Base-by-base conservation (phyloP, 345 rosid genomes). In the Eucalyptus camaldulensis region DNA sequence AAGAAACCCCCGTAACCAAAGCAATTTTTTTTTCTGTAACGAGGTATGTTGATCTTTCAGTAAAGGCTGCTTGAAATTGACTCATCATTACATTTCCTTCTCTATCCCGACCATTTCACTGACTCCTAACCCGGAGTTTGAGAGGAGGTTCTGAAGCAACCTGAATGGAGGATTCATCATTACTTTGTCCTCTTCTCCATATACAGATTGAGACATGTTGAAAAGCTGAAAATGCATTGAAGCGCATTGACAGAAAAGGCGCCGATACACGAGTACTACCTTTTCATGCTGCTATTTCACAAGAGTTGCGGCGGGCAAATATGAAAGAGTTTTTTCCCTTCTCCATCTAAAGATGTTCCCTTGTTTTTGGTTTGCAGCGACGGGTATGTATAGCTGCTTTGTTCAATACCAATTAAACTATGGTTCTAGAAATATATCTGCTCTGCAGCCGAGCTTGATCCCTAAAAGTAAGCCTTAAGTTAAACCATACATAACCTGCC, bases 171-270 rank as follows among this genome's bases (percentile, higher is more conserved):
- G 17, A 14, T 0, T 50, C 53, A 50, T 50, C 53, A 56, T 56
- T 22, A 22, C 62, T 90, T 89, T 29, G 17, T 45, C 9, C 87
- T 54, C 60, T 83, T 85, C 47, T 50, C 45, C 86, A 88, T 89
- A 81, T 88, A 65, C 96, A 96, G n/a, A 96, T 96, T 54, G 99
- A 97, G 93, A 96, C 99, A 81, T 97, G 99, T 93, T 93, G 99
- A 92, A 96, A 97, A 93, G 97, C 96, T 44, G 99, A 97, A 96
- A 96, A 96, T 91, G 92, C 92, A 87, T 91, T 97, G 85, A 97
- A 93, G 33, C 93, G 98, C 62, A 88, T 92, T 87, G 99, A 97
- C 86, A 94, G 97, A 90, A 95, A 93, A 89, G 97, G 92, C 89
- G 88, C 90, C 80, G 91, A 80, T 40, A 72, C 93, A 80, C 94